These are phyloP conservation scores for Pseudopithomyces maydicus DNA, from an alignment of 2,329 filamentous ascomycete genomes.

Conservation along the genomic window DNA sequence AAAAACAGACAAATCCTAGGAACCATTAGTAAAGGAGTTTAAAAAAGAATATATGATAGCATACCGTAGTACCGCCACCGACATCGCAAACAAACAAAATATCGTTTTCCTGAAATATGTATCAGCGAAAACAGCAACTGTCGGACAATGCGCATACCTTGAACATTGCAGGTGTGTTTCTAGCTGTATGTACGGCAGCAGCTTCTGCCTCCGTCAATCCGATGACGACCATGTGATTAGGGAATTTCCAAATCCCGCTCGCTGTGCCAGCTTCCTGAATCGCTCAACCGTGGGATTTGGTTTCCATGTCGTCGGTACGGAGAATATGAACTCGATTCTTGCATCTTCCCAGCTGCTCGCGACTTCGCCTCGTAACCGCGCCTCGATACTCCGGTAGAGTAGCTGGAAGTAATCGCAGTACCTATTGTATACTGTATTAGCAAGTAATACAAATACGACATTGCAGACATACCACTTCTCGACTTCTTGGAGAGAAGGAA, in stretches of 20 bases:
- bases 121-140: background rate
- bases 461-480: constrained; percentile 48
- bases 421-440: constrained; percentile 22
- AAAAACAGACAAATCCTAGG: constrained; percentile 34
- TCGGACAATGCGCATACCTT: constrained; percentile 21
- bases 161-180: constrained; percentile 29
- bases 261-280: constrained; percentile 52
- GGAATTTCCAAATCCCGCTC: constrained; percentile 52
- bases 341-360: constrained; percentile 49
- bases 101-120: constrained; percentile 29
- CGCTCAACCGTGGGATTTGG: constrained; percentile 50
- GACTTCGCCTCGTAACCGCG: constrained; percentile 32
- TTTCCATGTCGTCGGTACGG: constrained; percentile 60
- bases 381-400: constrained; percentile 54
- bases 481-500: constrained; percentile 38
- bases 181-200: constrained; percentile 52
- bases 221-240: constrained; percentile 44
- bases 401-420: constrained; percentile 54
- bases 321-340: constrained; percentile 57
- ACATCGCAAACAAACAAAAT: constrained; percentile 53
- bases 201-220: constrained; percentile 57
- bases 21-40: background rate
- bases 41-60: background rate
- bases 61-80: constrained; percentile 49
- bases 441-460: too few relatives aligned